Conservation (phyloP, 192 early-diverging fungal genomes). For the Rhizophlyctis rosea region DNA sequence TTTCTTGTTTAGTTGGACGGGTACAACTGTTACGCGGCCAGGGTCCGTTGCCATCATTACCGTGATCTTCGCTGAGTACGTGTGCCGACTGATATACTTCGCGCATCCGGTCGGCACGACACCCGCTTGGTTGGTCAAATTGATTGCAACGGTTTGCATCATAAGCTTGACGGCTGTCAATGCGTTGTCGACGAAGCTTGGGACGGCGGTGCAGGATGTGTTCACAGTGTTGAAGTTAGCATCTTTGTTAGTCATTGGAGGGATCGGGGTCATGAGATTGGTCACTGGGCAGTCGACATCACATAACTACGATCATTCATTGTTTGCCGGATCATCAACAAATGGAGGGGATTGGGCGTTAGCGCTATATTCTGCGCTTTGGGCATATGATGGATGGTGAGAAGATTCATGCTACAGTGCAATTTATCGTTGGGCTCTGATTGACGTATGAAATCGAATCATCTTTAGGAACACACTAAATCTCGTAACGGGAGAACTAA, state of each 20-base stretch:
- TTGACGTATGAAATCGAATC: conserved; percentile 16
- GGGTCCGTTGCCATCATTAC: conserved; percentile 74
- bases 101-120: conserved; percentile 11
- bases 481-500: conserved; percentile 48
- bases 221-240: conserved; percentile 45
- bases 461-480: conserved; percentile 48
- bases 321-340: conserved; percentile 54
- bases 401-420: no score
- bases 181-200: conserved; percentile 31
- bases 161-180: conserved; percentile 42
- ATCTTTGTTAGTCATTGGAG: conserved; percentile 36
- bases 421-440: no score
- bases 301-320: conserved; percentile 57
- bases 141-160: conserved; percentile 38
- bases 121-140: conserved; percentile 39
- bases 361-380: conserved; percentile 64
- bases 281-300: conserved; percentile 42
- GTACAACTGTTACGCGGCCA: conserved; percentile 60
- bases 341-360: conserved; percentile 67
- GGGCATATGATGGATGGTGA: conserved; percentile 56
- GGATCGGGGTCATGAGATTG: conserved; percentile 31
- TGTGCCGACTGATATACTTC: conserved; percentile 57
- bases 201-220: conserved; percentile 39
- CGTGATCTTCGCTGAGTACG: conserved; percentile 74
- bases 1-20: conserved; percentile 73